A percentile compares a stretch with the other conserved stretches of the same genome.
Evolutionary conservation across 1,284 basidiomycete genomes (phyloP).

Genomic region (Leccinum cinnamomeum): DNA sequence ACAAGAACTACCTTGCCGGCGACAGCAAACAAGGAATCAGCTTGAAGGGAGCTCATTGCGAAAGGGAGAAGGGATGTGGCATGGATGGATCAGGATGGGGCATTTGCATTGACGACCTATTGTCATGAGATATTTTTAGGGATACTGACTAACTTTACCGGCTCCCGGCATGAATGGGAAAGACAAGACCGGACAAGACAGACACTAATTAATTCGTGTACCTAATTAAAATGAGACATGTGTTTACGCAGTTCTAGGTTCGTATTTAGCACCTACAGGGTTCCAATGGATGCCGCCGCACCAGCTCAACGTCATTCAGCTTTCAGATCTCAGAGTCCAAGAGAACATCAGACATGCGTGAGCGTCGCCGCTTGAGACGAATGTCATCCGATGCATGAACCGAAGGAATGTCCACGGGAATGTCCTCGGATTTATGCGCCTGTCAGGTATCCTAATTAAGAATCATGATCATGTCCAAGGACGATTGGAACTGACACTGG

Average conservation of each 20-base stretch:
- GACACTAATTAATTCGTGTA: slow-evolving; percentile 28
- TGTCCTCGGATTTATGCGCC: slow-evolving; percentile 30
- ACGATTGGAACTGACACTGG: slow-evolving; percentile 21
- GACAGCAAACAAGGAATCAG: slow-evolving; percentile 54
- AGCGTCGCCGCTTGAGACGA: slow-evolving; percentile 43
- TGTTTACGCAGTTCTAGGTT: slow-evolving; percentile 13
- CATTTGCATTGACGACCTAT: slow-evolving; percentile 8
- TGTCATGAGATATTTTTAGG: slow-evolving; percentile 18
- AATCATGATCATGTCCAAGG: neutral
- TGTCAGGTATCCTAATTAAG: slow-evolving; percentile 25
- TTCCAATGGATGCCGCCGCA: slow-evolving; percentile 3
- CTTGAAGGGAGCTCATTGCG: slow-evolving; percentile 42
- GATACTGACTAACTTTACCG: slow-evolving; percentile 13
- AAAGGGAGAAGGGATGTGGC: neutral
- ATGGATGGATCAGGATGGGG: neutral
- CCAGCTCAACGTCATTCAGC: slow-evolving; percentile 19
- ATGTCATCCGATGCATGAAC: slow-evolving; percentile 21
- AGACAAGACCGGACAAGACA: slow-evolving; percentile 7
- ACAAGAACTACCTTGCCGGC: slow-evolving; percentile 63
- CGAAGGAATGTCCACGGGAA: slow-evolving; percentile 26
- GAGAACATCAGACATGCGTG: slow-evolving; percentile 35
- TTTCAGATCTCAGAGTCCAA: slow-evolving; percentile 37
- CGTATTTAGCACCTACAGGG: slow-evolving; percentile 14
- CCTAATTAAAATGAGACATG: slow-evolving; percentile 25
- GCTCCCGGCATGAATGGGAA: slow-evolving; percentile 8